Percentiles rank a stretch among this genome's conserved stretches.
phyloP scores from a whole-genome alignment of 352 stramenopile genomes.

The Phytophthora macrochlamydospora region DNA sequence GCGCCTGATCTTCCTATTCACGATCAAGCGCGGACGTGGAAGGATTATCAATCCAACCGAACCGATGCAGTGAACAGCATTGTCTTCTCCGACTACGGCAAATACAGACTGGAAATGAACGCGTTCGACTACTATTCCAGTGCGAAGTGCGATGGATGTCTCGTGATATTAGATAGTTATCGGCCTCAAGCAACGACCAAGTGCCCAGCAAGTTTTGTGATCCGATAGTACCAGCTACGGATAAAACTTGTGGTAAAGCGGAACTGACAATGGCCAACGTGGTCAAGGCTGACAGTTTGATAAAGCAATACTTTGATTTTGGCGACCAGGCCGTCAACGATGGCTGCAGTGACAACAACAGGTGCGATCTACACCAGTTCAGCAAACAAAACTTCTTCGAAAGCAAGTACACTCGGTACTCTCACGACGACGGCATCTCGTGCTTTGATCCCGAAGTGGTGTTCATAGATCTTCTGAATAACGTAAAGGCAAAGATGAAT shows the following conservation, averaged over 20 bases:
- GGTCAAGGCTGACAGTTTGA: constrained; percentile 25
- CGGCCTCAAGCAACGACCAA: constrained; percentile 39
- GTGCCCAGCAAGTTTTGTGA: constrained; percentile 50
- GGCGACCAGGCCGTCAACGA: constrained; percentile 49
- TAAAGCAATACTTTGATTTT: constrained; percentile 48
- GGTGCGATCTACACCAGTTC: constrained; percentile 51
- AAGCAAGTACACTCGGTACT: constrained; percentile 21
- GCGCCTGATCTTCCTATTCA: constrained; percentile 11
- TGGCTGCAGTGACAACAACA: constrained; percentile 43
- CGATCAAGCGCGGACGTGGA: constrained; percentile 43
- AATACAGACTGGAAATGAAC: constrained; percentile 50
- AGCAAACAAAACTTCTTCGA: constrained; percentile 45
- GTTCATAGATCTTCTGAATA: constrained; percentile 29
- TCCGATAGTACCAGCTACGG: constrained; percentile 2
- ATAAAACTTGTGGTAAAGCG: constrained; percentile 3
- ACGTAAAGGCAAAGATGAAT: constrained; percentile 33
- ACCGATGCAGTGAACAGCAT: constrained; percentile 46
- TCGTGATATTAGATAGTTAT: constrained; percentile 54
- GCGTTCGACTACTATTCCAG: constrained; percentile 54
- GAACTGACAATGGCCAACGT: constrained; percentile 40
- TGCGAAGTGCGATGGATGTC: constrained; percentile 49
- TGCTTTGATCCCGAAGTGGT: constrained; percentile 22
- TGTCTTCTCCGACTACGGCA: constrained; percentile 45
- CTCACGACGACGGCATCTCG: constrained; percentile 28
- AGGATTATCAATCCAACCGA: constrained; percentile 48